Evolutionary conservation across 1,284 basidiomycete species (phyloP).

Genomic region (Sphagnurus paluster): DNA sequence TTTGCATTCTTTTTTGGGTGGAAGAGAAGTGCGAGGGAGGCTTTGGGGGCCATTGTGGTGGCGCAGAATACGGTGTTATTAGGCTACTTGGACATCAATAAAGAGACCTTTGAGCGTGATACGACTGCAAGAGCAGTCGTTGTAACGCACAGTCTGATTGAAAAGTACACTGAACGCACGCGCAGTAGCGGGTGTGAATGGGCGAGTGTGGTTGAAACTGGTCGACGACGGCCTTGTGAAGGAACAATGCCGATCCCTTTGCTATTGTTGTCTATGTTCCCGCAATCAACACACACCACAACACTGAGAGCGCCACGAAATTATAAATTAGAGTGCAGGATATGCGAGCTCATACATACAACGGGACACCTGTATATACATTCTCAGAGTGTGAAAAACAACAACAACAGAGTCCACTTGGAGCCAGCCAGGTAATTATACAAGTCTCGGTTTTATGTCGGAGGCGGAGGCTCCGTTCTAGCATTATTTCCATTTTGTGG

Average conservation of each 20-base stretch:
- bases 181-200: background rate
- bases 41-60: constrained; percentile 40
- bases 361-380: too few species aligned
- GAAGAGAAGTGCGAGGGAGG: constrained; percentile 42
- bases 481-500: constrained; percentile 30
- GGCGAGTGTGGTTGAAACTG: constrained; percentile 1
- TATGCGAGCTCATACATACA: too few species aligned
- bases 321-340: background rate
- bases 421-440: constrained; percentile 5
- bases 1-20: constrained; percentile 52
- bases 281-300: constrained; percentile 8
- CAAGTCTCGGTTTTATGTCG: constrained; percentile 17
- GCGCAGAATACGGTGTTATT: constrained; percentile 5
- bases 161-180: background rate
- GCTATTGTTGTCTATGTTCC: background rate
- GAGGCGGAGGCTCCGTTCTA: constrained; percentile 28
- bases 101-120: constrained; percentile 9
- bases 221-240: background rate
- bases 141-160: constrained; percentile 14
- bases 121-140: constrained; percentile 15
- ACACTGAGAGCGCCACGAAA: constrained; percentile 2
- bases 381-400: background rate
- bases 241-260: background rate
- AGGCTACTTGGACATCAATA: constrained; percentile 16
- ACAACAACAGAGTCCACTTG: constrained; percentile 7